Base-by-base conservation (phyloP, 371 early-diverging fungal species). In the Lichtheimia ornata region DNA sequence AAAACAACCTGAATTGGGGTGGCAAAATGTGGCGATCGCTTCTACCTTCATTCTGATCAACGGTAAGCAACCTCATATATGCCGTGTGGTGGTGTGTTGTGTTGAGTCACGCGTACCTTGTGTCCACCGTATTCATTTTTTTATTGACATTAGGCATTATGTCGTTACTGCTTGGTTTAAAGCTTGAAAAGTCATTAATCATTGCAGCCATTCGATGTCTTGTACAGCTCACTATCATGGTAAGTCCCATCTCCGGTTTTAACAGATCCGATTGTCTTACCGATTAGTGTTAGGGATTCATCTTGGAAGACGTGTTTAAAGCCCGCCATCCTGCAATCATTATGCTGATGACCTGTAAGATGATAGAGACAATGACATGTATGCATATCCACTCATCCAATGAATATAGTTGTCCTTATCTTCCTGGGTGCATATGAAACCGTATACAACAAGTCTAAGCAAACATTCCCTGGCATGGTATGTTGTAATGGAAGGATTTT, bases 171-270 rank as follows among this genome's bases (percentile, higher is more conserved):
- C 57, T 56, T 56, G 78, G 84, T 0, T 78, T 91, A 11, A 73
- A 79, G 11, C 65, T 91, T 2, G 85, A 83, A 64, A 80, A 64
- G 27, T 76, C 82, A 1, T 70, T 91, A 24, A 66, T 88, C 17
- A 74, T 89, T 14, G 82, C 85, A 13, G 80, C 88, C 0, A 28
- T 78, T 24, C 83, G 88, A 24, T 85, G 87, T 64, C 28, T 83
- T 43, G 71, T 86, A 12, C 88, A 88, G 64, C 69, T 88, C 53
- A 78, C 83, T 0, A 65, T 85, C 52, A 86, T 88, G 88, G 88
- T 80, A 70, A 20, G 13, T 54, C 15, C 12, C 13, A 13, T 52
- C 35, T 35, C 2, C 11, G 6, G 11, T 11, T 9, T 11, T 35
- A 35, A 11, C 35, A 35, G 35, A 35, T 35, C 35, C 35, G 35